Percentiles rank a stretch among this genome's conserved stretches.
These are phyloP conservation scores for Flaveria ramosissima DNA, from an alignment of 129 eudicot genomes.

Conservation along the genomic window DNA sequence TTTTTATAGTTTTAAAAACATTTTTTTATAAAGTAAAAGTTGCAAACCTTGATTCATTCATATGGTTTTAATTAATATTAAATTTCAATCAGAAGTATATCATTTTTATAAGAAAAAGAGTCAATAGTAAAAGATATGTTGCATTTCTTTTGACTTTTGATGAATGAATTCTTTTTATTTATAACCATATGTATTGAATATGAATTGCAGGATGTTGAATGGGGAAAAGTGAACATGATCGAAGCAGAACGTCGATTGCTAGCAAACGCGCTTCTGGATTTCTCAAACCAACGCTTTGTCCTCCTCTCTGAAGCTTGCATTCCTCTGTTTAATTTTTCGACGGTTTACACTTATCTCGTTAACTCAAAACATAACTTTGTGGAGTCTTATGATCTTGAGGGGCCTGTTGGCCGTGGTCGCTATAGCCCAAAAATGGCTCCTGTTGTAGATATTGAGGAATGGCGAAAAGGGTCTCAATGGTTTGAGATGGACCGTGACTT, in stretches of 20 bases:
- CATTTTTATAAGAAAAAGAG: background rate
- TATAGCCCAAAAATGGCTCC: slow-evolving; percentile 62
- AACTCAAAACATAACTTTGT: slow-evolving; percentile 67
- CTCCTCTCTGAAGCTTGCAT: slow-evolving; percentile 91
- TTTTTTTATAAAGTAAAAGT: too few species aligned
- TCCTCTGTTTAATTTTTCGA: slow-evolving; percentile 75
- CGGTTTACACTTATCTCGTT: slow-evolving; percentile 63
- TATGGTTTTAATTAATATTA: background rate
- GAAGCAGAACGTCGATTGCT: slow-evolving; percentile 85
- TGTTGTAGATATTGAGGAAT: slow-evolving; percentile 42
- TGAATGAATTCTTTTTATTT: too few species aligned
- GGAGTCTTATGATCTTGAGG: slow-evolving; percentile 59
- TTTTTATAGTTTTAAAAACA: background rate
- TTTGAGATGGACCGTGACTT: slow-evolving; percentile 62
- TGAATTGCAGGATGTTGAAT: slow-evolving; percentile 58
- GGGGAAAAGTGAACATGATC: slow-evolving; percentile 81
- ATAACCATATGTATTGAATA: background rate
- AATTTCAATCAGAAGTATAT: background rate
- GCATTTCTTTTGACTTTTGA: too few species aligned
- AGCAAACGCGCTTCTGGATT: slow-evolving; percentile 81
- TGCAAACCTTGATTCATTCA: slow-evolving; percentile 21
- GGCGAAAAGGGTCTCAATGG: slow-evolving; percentile 98
- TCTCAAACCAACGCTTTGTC: slow-evolving; percentile 74
- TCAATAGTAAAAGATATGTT: too few species aligned
- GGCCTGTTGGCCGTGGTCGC: slow-evolving; percentile 78